phyloP scores from a whole-genome alignment of 805 yeast genomes.

The Candida pseudoglaebosa region DNA sequence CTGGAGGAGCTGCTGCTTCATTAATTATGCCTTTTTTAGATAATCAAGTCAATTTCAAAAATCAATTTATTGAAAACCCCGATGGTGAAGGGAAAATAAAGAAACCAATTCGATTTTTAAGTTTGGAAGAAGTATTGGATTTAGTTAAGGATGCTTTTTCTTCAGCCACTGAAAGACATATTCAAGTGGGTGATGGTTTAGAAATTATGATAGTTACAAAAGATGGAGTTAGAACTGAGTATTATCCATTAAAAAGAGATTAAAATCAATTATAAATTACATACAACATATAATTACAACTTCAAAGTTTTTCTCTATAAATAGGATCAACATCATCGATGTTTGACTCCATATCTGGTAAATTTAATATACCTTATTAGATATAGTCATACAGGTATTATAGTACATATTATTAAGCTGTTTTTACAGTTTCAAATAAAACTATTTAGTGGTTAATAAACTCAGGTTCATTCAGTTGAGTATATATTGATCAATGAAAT shows the following conservation, averaged over 20 bases:
- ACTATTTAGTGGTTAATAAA: too few relatives aligned
- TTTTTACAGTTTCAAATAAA: too few relatives aligned
- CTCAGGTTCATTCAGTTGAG: too few relatives aligned
- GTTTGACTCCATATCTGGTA: too few relatives aligned
- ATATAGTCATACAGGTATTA: too few relatives aligned
- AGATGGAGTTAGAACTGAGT: constrained; percentile 84
- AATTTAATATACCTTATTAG: too few relatives aligned
- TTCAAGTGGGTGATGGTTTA: constrained; percentile 95
- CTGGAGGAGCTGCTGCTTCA: constrained; percentile 96
- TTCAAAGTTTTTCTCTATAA: too few relatives aligned
- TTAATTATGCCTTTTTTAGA: constrained; percentile 97
- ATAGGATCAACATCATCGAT: too few relatives aligned
- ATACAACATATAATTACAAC: too few relatives aligned
- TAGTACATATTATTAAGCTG: too few relatives aligned
- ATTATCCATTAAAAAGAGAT: constrained; percentile 84
- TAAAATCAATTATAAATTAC: constrained; percentile 21
- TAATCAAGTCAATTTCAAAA: constrained; percentile 93
- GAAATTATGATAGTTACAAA: constrained; percentile 89
- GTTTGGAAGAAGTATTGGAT: constrained; percentile 79
- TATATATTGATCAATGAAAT: too few relatives aligned
- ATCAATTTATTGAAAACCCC: constrained; percentile 70
- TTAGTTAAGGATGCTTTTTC: constrained; percentile 91
- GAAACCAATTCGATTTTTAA: constrained; percentile 58
- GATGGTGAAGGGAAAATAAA: constrained; percentile 64
- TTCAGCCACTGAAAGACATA: constrained; percentile 97